Conservation (phyloP, 345 rosid species). For the Syzygium aqueum region DNA sequence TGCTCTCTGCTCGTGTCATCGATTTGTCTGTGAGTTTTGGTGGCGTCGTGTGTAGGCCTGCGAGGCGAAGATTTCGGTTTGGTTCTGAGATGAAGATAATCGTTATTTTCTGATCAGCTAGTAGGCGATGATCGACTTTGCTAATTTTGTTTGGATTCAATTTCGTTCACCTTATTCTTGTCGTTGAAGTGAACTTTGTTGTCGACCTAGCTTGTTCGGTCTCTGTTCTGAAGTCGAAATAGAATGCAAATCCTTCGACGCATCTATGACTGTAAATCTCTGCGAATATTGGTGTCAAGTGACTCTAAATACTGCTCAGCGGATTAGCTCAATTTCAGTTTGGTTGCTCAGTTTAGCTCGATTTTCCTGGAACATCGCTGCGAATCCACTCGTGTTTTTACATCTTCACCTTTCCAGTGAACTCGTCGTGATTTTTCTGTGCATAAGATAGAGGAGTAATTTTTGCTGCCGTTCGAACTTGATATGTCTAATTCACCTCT, state of each 20-base stretch:
- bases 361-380: neutral
- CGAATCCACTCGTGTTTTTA: neutral
- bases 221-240: neutral
- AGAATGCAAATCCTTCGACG: neutral
- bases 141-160: too few species aligned
- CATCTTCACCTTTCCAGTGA: neutral
- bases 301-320: too few species aligned
- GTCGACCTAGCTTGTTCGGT: too few species aligned
- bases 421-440: neutral
- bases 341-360: too few species aligned
- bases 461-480: too few species aligned
- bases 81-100: neutral
- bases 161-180: too few species aligned
- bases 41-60: too few species aligned
- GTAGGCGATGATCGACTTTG: too few species aligned
- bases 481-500: neutral
- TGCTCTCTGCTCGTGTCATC: neutral
- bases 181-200: too few species aligned
- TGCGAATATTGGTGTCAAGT: too few species aligned
- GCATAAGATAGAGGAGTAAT: neutral
- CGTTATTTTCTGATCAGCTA: neutral
- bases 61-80: neutral
- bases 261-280: neutral
- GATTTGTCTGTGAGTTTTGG: neutral
- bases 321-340: too few species aligned